Evolutionary conservation across 495 filamentous ascomycete genomes (phyloP).

Genomic region (Trichoderma reesei): DNA sequence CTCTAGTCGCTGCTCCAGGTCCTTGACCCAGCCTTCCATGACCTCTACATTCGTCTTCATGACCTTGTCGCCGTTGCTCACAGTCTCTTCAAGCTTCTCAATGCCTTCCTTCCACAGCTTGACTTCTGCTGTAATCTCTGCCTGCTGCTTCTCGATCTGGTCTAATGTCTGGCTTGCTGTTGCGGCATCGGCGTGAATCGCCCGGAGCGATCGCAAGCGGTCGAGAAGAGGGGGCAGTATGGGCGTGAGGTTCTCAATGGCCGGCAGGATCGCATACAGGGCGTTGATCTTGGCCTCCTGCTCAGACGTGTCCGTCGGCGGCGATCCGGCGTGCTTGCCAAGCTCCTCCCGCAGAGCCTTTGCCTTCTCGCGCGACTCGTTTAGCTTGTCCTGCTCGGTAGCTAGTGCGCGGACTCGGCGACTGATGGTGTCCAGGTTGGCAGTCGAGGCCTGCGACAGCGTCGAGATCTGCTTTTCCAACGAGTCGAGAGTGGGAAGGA

Average conservation of each 20-base stretch:
- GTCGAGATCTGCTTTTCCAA: constrained; percentile 64
- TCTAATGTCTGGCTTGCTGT: constrained; percentile 72
- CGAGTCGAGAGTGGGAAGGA: constrained; percentile 70
- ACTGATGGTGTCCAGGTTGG: constrained; percentile 65
- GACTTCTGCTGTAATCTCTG: constrained; percentile 74
- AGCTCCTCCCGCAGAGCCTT: constrained; percentile 54
- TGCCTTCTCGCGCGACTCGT: constrained; percentile 61
- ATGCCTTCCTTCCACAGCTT: constrained; percentile 78
- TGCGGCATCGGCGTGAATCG: constrained; percentile 79
- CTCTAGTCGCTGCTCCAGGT: constrained; percentile 66
- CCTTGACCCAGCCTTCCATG: constrained; percentile 82
- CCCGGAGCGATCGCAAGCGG: constrained; percentile 69
- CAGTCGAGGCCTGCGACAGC: constrained; percentile 51
- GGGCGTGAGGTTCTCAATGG: constrained; percentile 79
- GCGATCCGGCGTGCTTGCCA: constrained; percentile 34
- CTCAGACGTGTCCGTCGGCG: constrained; percentile 44
- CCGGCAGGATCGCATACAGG: constrained; percentile 78
- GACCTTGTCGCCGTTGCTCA: constrained; percentile 56
- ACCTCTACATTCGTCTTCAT: constrained; percentile 68
- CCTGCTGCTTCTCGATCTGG: constrained; percentile 67
- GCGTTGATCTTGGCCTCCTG: constrained; percentile 81
- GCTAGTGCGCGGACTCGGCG: constrained; percentile 63
- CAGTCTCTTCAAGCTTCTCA: constrained; percentile 63
- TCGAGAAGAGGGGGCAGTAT: constrained; percentile 79
- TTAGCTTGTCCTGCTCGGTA: constrained; percentile 69